Evolutionary conservation across 2,329 filamentous ascomycete species (phyloP).

Genomic region (Colletotrichum sojae): DNA sequence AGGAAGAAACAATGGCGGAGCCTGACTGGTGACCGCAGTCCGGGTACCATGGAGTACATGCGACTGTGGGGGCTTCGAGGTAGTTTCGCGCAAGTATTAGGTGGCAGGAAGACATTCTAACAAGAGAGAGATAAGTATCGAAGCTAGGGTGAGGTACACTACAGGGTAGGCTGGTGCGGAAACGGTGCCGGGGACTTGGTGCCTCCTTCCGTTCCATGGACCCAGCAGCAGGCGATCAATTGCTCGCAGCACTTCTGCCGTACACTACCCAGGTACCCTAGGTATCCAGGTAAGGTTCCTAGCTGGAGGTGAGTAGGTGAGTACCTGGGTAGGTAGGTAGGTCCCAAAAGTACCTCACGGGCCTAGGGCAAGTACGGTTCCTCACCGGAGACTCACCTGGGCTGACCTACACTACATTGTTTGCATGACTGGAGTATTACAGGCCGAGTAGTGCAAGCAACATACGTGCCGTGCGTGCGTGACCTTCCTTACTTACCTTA

Average conservation of each 20-base stretch:
- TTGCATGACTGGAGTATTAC: neutral
- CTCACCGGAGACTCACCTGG: conserved; percentile 27
- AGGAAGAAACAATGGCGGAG: conserved; percentile 29
- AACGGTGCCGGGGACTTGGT: conserved; percentile 27
- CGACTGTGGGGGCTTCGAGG: neutral
- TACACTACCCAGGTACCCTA: too few relatives aligned
- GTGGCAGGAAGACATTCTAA: neutral
- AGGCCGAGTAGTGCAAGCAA: neutral
- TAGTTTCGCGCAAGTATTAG: neutral
- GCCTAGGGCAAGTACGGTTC: neutral
- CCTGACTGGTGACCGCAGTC: conserved; percentile 5
- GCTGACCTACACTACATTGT: conserved; percentile 5
- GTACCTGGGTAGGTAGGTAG: neutral
- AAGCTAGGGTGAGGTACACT: conserved; percentile 11
- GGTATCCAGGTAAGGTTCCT: neutral
- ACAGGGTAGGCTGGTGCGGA: conserved; percentile 21
- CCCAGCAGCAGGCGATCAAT: too few relatives aligned
- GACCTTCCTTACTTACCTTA: too few relatives aligned
- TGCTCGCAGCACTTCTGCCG: too few relatives aligned
- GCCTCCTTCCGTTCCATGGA: conserved; percentile 5
- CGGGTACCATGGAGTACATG: conserved; percentile 3
- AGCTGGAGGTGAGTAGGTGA: neutral
- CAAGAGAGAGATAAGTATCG: neutral
- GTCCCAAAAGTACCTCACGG: neutral
- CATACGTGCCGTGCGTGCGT: neutral